phyloP scores from a whole-genome alignment of 768 basidiomycete genomes.

The Tubosaeta sp. region DNA sequence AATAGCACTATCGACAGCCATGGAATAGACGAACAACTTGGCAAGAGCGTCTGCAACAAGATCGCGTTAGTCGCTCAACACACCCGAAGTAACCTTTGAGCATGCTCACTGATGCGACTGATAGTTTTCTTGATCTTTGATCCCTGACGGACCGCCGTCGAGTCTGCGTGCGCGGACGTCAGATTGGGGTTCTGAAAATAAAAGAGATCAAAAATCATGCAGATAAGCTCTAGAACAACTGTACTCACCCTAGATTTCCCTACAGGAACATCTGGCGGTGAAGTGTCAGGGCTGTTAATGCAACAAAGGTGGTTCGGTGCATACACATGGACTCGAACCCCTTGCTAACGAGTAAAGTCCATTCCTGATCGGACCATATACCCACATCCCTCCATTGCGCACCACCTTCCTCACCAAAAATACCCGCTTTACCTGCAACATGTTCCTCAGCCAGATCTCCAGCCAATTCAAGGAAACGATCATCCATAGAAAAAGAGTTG shows the following conservation, averaged over 20 bases:
- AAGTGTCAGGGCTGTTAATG: constrained; percentile 36
- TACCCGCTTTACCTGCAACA: constrained; percentile 56
- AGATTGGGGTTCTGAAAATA: constrained; percentile 52
- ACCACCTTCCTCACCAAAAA: constrained; percentile 49
- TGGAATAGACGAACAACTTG: constrained; percentile 83
- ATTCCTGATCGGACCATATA: constrained; percentile 83
- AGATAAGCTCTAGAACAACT: background rate
- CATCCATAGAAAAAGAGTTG: constrained; percentile 70
- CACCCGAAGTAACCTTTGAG: background rate
- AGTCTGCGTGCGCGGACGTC: constrained; percentile 70
- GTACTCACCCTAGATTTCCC: constrained; percentile 57
- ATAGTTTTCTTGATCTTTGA: constrained; percentile 66
- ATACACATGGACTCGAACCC: constrained; percentile 77
- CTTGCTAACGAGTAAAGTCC: constrained; percentile 78
- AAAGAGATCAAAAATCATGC: background rate
- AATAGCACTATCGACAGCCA: constrained; percentile 73
- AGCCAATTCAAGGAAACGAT: constrained; percentile 67
- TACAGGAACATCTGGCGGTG: constrained; percentile 38
- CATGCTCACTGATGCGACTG: constrained; percentile 52
- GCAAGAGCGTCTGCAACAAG: constrained; percentile 64
- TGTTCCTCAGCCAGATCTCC: constrained; percentile 72
- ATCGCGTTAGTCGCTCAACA: background rate
- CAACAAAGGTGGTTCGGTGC: constrained; percentile 5
- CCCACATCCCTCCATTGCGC: constrained; percentile 79
- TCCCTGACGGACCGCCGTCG: constrained; percentile 49